Conservation (phyloP, 192 early-diverging fungal species). For the Coemansia sp. region DNA sequence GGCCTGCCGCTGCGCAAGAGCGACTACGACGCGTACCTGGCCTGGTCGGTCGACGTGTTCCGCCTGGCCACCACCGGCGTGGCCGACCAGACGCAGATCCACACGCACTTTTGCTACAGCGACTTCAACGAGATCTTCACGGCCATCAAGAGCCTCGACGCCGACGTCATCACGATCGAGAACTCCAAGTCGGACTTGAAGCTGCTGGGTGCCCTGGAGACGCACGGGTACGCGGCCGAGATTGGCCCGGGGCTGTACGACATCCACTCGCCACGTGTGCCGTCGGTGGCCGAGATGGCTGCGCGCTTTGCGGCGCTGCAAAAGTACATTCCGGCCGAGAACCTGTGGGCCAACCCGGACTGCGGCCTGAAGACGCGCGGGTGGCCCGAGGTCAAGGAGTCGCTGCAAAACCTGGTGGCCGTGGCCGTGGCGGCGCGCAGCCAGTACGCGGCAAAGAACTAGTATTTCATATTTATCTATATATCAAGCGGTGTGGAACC, state of each 20-base stretch:
- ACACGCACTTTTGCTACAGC: slow-evolving; percentile 98
- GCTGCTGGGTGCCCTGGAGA: slow-evolving; percentile 83
- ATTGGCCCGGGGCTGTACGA: slow-evolving; percentile 98
- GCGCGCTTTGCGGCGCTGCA: slow-evolving; percentile 77
- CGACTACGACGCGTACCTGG: slow-evolving; percentile 86
- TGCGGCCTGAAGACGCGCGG: slow-evolving; percentile 96
- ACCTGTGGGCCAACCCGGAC: slow-evolving; percentile 97
- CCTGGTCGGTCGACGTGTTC: slow-evolving; percentile 95
- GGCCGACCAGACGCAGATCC: slow-evolving; percentile 85
- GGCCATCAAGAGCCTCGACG: slow-evolving; percentile 87
- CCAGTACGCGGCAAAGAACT: slow-evolving; percentile 7
- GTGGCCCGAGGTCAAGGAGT: slow-evolving; percentile 88
- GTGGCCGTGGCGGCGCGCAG: slow-evolving; percentile 68
- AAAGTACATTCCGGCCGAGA: slow-evolving; percentile 73
- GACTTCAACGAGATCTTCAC: slow-evolving; percentile 99
- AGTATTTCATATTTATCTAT: too few relatives aligned
- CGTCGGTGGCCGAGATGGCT: slow-evolving; percentile 83
- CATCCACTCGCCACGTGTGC: slow-evolving; percentile 97
- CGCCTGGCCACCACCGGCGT: slow-evolving; percentile 85
- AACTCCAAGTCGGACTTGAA: slow-evolving; percentile 97
- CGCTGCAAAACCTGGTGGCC: slow-evolving; percentile 79
- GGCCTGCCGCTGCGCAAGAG: slow-evolving; percentile 86
- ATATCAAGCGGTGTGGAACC: too few relatives aligned
- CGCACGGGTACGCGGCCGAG: slow-evolving; percentile 78
- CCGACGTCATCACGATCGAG: slow-evolving; percentile 97